Base-by-base conservation (phyloP, 768 basidiomycete genomes). In the Mycena chlorophos region DNA sequence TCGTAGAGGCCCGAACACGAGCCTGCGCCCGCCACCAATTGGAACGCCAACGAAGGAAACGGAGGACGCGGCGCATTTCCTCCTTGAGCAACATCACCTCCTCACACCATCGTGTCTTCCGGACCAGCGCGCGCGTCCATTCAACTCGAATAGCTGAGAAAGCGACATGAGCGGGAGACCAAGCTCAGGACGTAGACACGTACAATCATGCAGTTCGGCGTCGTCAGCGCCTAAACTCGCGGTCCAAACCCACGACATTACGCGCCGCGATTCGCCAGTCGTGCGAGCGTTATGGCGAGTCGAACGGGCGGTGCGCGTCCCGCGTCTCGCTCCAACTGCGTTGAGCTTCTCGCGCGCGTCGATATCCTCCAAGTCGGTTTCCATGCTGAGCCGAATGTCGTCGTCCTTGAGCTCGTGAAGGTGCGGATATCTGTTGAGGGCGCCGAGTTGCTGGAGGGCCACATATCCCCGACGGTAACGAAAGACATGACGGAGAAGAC, bases 11-110 rank as follows among this genome's bases (percentile, higher is more conserved):
- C 16, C 40, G 40, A 43, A 16, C 20, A 19, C 12, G 22, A 12
- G 6, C 45, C 5, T 46, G 45, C 6, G 14, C 45, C 12, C 8
- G 20, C 52, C 57, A 58, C 56, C 47, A 49, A 20, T 48, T 13
- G 0, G 56, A 46, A 1, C 26, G 56, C 51, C 56, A 57, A 16
- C 37, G 47, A 2, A 57, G 45, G 23, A 19, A 57, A 31, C 27
- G 29, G 1, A 51, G 45, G 19, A 29, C 26, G 4, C 58, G 49
- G 8, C 58, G 49, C 54, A 60, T 60, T 23, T 60, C 58, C 26
- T 60, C 58, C 14, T 60, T 45, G 2, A 55, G 50, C 20, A 60
- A 30, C n/a, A 52, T 50, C 25, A 60, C 58, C 51, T 60, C 58
- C 20, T 60, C 58, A 3, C 45, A 46, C 45, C 45, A 46, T 6